Conservation (phyloP, 805 yeast genomes). For the Metschnikowia baotianmanensis region DNA sequence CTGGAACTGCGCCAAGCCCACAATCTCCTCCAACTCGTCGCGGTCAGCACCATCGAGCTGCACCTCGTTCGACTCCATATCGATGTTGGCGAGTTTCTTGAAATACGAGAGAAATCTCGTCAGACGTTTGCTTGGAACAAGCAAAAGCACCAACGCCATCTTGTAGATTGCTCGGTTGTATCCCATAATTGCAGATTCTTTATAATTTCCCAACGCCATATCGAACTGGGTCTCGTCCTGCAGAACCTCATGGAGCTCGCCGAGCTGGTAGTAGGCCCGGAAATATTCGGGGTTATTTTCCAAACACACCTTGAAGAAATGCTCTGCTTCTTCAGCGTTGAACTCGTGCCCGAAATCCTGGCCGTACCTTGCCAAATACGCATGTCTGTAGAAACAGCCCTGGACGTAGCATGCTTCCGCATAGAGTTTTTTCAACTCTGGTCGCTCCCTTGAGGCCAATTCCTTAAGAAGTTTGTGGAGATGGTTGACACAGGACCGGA, state of each 20-base stretch:
- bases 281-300: slow-evolving; percentile 31
- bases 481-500: slow-evolving; percentile 39
- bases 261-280: slow-evolving; percentile 37
- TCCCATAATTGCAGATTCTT: slow-evolving; percentile 40
- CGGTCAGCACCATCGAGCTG: slow-evolving; percentile 36
- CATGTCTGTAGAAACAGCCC: slow-evolving; percentile 38
- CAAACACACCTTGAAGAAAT: slow-evolving; percentile 32
- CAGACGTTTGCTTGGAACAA: slow-evolving; percentile 34
- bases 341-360: slow-evolving; percentile 37
- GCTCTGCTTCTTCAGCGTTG: slow-evolving; percentile 28
- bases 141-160: slow-evolving; percentile 36
- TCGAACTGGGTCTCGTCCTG: slow-evolving; percentile 32
- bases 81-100: slow-evolving; percentile 36
- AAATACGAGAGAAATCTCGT: slow-evolving; percentile 35
- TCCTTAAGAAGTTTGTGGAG: slow-evolving; percentile 37
- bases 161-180: slow-evolving; percentile 44
- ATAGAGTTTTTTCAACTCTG: slow-evolving; percentile 15
- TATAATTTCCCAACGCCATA: slow-evolving; percentile 34
- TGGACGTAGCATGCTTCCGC: slow-evolving; percentile 37
- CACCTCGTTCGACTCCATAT: slow-evolving; percentile 31
- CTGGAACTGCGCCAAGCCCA: slow-evolving; percentile 41
- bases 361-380: slow-evolving; percentile 28
- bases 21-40: slow-evolving; percentile 40
- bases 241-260: slow-evolving; percentile 36
- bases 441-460: slow-evolving; percentile 16